Evolutionary conservation across 1,284 basidiomycete species (phyloP).

Genomic region (Malassezia japonica): DNA sequence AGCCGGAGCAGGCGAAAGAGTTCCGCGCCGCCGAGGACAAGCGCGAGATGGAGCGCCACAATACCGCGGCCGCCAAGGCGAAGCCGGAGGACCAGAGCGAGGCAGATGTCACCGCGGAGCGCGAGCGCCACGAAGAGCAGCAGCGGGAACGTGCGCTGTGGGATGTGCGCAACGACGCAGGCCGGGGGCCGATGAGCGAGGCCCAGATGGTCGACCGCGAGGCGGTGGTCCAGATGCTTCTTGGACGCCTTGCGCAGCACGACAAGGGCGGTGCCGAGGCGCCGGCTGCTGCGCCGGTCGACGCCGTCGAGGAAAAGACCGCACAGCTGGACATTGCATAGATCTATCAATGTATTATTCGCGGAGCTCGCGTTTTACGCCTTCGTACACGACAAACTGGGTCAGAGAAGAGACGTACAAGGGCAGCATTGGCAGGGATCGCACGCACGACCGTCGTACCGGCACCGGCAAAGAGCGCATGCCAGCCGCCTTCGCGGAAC

Average conservation of each 20-base stretch:
- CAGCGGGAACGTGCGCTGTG: slow-evolving; percentile 34
- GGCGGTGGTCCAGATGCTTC: slow-evolving; percentile 35
- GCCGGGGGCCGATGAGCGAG: slow-evolving; percentile 45
- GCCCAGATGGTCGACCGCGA: slow-evolving; percentile 45
- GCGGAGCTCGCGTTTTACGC: slow-evolving; percentile 8
- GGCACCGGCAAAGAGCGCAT: slow-evolving; percentile 31
- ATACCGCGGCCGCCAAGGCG: neutral
- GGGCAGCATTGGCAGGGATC: slow-evolving; percentile 33
- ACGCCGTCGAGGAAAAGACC: neutral
- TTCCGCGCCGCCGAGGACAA: slow-evolving; percentile 16
- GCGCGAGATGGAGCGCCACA: slow-evolving; percentile 12
- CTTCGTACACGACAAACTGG: slow-evolving; percentile 26
- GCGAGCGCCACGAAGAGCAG: slow-evolving; percentile 18
- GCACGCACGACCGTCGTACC: slow-evolving; percentile 35
- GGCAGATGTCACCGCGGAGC: slow-evolving; percentile 11
- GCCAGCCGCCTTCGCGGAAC: slow-evolving; percentile 22
- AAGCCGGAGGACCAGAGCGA: slow-evolving; percentile 1
- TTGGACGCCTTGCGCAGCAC: slow-evolving; percentile 18
- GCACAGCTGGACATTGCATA: neutral
- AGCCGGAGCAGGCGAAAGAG: slow-evolving; percentile 19
- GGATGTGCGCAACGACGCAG: slow-evolving; percentile 43
- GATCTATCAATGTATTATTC: neutral
- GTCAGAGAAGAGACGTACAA: slow-evolving; percentile 2
- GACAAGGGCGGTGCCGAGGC: slow-evolving; percentile 1
- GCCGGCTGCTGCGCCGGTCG: neutral